Evolutionary conservation across 2,329 filamentous ascomycete species (phyloP), one percentile per base, ranked within the genome.

Genomic region (Chaetothyriales sp.): DNA sequence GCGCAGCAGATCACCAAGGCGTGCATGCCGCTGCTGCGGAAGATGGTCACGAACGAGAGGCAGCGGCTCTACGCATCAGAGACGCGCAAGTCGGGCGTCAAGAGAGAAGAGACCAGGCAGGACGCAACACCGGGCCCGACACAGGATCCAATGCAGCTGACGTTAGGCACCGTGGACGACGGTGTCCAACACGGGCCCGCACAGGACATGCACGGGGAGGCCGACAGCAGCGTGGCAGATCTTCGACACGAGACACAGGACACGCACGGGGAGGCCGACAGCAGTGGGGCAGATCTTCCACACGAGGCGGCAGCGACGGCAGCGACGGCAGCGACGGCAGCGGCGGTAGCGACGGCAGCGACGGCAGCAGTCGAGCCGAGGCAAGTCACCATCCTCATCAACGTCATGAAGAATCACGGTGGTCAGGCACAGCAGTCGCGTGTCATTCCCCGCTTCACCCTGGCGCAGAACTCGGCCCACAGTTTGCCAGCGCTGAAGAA

Each of bases 21-120:
- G 19, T 72, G 78, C n/a, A 78, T 76, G 55, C 77, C 76, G 10
- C 62, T 80, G 46, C 66, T 80, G 53, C 65, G 77, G 52, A 68
- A 77, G 20, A 78, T 80, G 75, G 76, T 80, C 10, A 79, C 76
- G 15, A 80, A 80, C 53, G 77, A 80, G 61, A 68, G 77, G 20
- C 77, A 80, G 60, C 67, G 77, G 40, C 69, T 75, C 59, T 80
- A 80, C 62, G 77, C 77, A 1, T 73, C 77, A 28, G 74, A 77
- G 61, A 76, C 73, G 1, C 69, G 77, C 43, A 78, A 75, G 56
- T 70, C 71, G 9, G 70, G 70, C 3, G 64, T 54, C 5, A 54
- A 44, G 9, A 53, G 48, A 19, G 48, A 44, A 4, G 40, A 49
- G 29, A 50, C n/a, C 47, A 52, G 43, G 48, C 46, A n/a, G 46